Evolutionary conservation across 2,329 filamentous ascomycete species (phyloP).

Genomic region (Xylariaceae sp.): DNA sequence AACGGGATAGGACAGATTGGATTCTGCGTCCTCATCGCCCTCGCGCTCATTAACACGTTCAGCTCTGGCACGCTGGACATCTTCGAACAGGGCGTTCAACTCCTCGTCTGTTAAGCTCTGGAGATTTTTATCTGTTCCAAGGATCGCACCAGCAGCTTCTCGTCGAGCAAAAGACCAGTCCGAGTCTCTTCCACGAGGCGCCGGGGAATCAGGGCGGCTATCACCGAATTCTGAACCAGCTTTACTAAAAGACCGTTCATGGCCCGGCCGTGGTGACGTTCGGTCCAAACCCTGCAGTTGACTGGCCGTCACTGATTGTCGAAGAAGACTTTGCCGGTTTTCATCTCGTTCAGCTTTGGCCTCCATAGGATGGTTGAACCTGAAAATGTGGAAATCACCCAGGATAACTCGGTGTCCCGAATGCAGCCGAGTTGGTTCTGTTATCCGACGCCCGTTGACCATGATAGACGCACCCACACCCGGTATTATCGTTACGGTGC

Average conservation of each 20-base stretch:
- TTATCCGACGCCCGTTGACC: conserved; percentile 91
- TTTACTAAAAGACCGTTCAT: conserved; percentile 78
- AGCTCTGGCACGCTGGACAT: conserved; percentile 83
- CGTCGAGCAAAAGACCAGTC: conserved; percentile 93
- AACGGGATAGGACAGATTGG: conserved; percentile 78
- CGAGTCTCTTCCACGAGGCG: conserved; percentile 71
- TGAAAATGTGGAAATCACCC: conserved; percentile 97
- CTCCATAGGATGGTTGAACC: conserved; percentile 97
- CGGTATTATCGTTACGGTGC: conserved; percentile 85
- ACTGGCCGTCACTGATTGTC: conserved; percentile 70
- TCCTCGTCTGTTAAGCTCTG: conserved; percentile 89
- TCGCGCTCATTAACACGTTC: conserved; percentile 69
- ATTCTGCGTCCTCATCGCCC: conserved; percentile 86
- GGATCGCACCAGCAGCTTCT: conserved; percentile 86
- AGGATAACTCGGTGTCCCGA: conserved; percentile 94
- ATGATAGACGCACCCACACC: conserved; percentile 92
- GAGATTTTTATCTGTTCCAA: conserved; percentile 89
- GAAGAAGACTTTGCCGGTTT: conserved; percentile 76
- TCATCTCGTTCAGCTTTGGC: conserved; percentile 88
- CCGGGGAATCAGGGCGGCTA: conserved; percentile 75
- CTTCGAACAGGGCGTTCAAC: conserved; percentile 87
- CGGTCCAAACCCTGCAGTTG: conserved; percentile 57
- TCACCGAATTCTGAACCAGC: conserved; percentile 74
- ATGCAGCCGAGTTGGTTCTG: conserved; percentile 78
- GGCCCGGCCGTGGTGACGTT: conserved; percentile 54